Evolutionary conservation across 2,329 filamentous ascomycete species (phyloP).

Genomic region (Botrytis tulipae): DNA sequence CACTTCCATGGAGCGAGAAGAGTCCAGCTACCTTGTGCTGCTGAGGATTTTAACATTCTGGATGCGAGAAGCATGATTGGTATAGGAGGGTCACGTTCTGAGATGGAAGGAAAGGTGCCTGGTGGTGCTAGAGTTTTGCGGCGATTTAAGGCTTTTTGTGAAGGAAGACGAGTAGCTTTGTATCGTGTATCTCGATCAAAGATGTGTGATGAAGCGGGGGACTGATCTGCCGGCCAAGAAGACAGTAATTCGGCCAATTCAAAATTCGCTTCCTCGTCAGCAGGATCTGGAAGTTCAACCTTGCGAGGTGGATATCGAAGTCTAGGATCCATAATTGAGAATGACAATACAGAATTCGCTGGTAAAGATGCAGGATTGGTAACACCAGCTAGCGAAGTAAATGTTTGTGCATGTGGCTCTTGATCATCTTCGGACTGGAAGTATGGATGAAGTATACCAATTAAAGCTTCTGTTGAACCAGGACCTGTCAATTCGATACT

Average conservation of each 20-base stretch:
- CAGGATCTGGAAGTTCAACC: slow-evolving; percentile 43
- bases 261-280: slow-evolving; percentile 40
- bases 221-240: slow-evolving; percentile 63
- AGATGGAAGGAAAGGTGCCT: slow-evolving; percentile 59
- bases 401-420: slow-evolving; percentile 48
- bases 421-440: slow-evolving; percentile 37
- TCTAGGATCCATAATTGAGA: slow-evolving; percentile 76
- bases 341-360: slow-evolving; percentile 65
- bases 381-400: slow-evolving; percentile 54
- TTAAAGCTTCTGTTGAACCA: slow-evolving; percentile 73
- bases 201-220: slow-evolving; percentile 50
- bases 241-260: slow-evolving; percentile 60
- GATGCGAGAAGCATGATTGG: slow-evolving; percentile 71
- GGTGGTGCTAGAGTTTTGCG: slow-evolving; percentile 64
- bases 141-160: slow-evolving; percentile 78
- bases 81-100: slow-evolving; percentile 67
- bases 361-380: slow-evolving; percentile 71
- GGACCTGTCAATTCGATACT: slow-evolving; percentile 71
- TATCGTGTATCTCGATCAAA: slow-evolving; percentile 69
- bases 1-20: slow-evolving; percentile 89
- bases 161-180: slow-evolving; percentile 62
- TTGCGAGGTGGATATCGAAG: slow-evolving; percentile 71
- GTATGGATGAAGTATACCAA: slow-evolving; percentile 63
- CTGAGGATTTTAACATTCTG: slow-evolving; percentile 47
- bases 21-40: slow-evolving; percentile 72